These are phyloP conservation scores for Magnaporthiopsis incrustans DNA, from an alignment of 2,329 filamentous ascomycete genomes.

Conservation along the genomic window DNA sequence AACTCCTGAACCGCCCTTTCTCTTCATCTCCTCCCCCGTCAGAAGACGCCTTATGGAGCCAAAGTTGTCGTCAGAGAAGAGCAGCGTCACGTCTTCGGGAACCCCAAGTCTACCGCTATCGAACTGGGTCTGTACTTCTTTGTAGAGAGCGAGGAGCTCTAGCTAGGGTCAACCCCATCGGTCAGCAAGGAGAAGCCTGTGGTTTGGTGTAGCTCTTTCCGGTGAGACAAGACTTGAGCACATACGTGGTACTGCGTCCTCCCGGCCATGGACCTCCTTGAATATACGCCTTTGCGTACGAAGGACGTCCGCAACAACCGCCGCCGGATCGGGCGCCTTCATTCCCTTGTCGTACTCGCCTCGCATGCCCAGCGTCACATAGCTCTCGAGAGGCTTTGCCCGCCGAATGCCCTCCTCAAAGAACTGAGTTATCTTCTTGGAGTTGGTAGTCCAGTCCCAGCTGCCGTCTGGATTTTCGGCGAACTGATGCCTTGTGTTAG, in stretches of 20 bases:
- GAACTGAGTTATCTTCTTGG: conserved; percentile 39
- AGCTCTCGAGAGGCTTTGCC: conserved; percentile 47
- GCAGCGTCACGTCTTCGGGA: conserved; percentile 52
- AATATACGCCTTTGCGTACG: conserved; percentile 46
- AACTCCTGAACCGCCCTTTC: conserved; percentile 50
- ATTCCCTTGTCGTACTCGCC: conserved; percentile 50
- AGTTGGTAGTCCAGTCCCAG: conserved; percentile 1
- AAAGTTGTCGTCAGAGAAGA: conserved; percentile 58
- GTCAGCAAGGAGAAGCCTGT: background rate
- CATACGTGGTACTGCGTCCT: conserved; percentile 32
- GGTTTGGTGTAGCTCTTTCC: background rate
- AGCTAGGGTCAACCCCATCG: conserved; percentile 10
- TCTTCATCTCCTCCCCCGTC: conserved; percentile 38
- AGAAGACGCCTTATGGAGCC: conserved; percentile 52
- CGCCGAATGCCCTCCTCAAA: conserved; percentile 48
- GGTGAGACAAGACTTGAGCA: conserved; percentile 12
- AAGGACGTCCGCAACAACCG: conserved; percentile 45
- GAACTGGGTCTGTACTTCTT: conserved; percentile 56
- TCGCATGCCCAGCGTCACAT: conserved; percentile 52
- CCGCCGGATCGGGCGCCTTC: conserved; percentile 40
- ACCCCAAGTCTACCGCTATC: conserved; percentile 47
- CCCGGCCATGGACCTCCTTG: conserved; percentile 37
- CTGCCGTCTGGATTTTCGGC: conserved; percentile 4
- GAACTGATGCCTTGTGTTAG: background rate
- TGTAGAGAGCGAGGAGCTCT: conserved; percentile 58